Conservation (phyloP, 352 stramenopile genomes). For the Aphanomyces cochlioides region DNA sequence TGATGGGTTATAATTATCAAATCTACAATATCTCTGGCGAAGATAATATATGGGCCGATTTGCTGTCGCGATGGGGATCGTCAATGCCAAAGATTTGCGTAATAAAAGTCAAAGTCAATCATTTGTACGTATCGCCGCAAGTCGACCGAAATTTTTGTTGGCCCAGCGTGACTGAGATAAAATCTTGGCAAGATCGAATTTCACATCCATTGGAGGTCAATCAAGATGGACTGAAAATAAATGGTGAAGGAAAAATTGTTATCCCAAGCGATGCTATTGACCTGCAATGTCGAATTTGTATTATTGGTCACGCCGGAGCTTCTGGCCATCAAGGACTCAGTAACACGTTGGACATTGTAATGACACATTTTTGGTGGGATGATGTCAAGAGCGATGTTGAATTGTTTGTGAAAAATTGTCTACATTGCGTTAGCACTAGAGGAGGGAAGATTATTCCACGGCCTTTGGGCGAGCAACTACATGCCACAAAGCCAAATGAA, state of each 20-base stretch:
- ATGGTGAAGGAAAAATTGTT: no score
- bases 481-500: conserved; percentile 30
- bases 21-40: conserved; percentile 31
- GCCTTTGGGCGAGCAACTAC: background rate
- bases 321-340: background rate
- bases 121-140: background rate
- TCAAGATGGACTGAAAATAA: background rate
- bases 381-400: no score
- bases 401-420: no score
- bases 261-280: no score
- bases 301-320: background rate
- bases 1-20: conserved; percentile 23
- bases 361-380: no score
- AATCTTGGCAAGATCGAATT: no score
- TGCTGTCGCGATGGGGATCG: background rate
- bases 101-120: no score
- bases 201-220: no score
- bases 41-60: background rate
- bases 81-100: no score
- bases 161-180: background rate
- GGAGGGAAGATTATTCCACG: background rate
- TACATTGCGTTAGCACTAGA: no score
- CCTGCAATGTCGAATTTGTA: background rate
- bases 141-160: background rate
- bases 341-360: background rate